Evolutionary conservation across 257 asterid species (phyloP).

Genomic region (Henckelia pumila): DNA sequence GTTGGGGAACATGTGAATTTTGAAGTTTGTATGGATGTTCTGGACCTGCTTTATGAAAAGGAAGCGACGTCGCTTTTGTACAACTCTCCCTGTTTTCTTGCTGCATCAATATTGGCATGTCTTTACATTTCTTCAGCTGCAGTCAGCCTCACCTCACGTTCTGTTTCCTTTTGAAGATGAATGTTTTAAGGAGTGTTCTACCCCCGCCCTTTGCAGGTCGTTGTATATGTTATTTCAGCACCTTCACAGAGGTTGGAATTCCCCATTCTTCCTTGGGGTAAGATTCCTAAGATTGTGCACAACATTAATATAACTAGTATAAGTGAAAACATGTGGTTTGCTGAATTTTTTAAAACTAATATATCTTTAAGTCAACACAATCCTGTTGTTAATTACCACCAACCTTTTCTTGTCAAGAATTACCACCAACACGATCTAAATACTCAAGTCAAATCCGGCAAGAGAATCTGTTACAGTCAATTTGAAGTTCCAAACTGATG

Average conservation of each 20-base stretch:
- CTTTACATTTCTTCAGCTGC: constrained; percentile 21
- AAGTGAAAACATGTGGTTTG: no score
- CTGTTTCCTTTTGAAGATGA: not conserved
- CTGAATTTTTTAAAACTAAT: no score
- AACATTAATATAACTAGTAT: constrained; percentile 1
- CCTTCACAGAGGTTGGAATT: constrained; percentile 76
- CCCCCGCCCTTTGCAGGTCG: constrained; percentile 44
- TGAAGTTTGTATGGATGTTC: constrained; percentile 71
- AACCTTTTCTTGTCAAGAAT: no score
- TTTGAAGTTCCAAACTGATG: not conserved
- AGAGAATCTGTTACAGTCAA: no score
- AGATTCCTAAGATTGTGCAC: constrained; percentile 24
- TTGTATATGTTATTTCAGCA: constrained; percentile 62
- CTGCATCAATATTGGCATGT: constrained; percentile 68
- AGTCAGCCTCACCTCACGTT: not conserved
- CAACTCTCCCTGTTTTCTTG: constrained; percentile 54
- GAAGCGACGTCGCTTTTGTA: constrained; percentile 56
- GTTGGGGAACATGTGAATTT: constrained; percentile 52
- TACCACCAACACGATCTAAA: no score
- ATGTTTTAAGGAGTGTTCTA: constrained; percentile 14
- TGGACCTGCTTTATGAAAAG: constrained; percentile 82
- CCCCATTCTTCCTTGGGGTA: constrained; percentile 89
- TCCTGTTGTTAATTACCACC: no score
- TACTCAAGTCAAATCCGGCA: no score
- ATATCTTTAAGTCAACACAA: no score